Evolutionary conservation across 2,329 filamentous ascomycete genomes (phyloP), one percentile per base, ranked within the genome.

Genomic region (Colletotrichum euphorbiae): DNA sequence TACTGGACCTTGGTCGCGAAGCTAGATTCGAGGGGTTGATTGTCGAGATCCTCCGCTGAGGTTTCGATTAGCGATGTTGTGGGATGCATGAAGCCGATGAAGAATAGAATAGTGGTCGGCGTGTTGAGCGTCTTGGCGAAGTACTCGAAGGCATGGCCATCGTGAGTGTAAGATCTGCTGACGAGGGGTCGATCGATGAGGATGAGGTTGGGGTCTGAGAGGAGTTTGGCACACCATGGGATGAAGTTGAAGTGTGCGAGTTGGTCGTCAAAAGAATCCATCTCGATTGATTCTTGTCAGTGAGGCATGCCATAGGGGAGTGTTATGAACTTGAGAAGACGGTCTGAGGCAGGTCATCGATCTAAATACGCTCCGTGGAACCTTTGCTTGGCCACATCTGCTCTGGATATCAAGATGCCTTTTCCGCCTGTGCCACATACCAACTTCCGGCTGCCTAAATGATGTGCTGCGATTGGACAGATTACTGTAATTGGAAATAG

Each of bases 271-370:
- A 11, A 24, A 0, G 42, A 6, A 17, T 36, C 13, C 43, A 59
- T 59, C 17, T 2, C 13, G 12, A 5, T 2, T 0, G 31, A 59
- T 2, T 12, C 19, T 1, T 58, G 55, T 6, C 9, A 5, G 48
- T 15, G 3, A 12, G 9, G n/a, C 0, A 4, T 51, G 15, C 31
- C 0, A 0, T 51, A 11, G n/a, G 24, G 24, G 19, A 46, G 8
- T 6, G 5, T 38, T 2, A 12, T 11, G 36, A 8, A 11, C 9
- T 38, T 1, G 36, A 38, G 13, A 38, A 11, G 36, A 6, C 28
- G 7, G 28, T 28, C 28, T 28, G 28, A 7, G 28, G 28, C 28
- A 28, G 28, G 28, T 8, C 28, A 8, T 28, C 6, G 28, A 28
- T 28, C 7, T 8, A 28, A 28, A 8, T 28, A 28, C 28, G 28